Conservation (phyloP, 1,284 basidiomycete species). For the Malassezia equina region DNA sequence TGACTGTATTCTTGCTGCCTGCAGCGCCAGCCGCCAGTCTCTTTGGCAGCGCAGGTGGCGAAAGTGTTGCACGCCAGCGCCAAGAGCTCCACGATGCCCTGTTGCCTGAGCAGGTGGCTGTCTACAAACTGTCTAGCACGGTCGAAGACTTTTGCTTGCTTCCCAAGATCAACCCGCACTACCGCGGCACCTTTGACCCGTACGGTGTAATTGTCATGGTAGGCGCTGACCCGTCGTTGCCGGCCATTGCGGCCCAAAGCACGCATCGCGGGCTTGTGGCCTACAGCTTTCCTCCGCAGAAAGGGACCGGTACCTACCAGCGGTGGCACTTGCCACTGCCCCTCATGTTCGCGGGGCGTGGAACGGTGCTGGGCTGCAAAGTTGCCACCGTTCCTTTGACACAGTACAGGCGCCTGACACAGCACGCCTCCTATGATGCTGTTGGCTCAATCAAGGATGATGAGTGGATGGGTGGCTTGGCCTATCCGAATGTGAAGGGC, state of each 20-base stretch:
- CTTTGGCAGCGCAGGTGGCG: conserved; percentile 48
- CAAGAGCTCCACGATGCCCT: conserved; percentile 21
- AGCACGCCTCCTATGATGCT: not conserved
- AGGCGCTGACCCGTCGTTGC: conserved; percentile 29
- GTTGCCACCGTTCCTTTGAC: conserved; percentile 22
- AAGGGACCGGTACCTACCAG: not conserved
- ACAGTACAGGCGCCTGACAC: conserved; percentile 32
- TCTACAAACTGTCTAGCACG: conserved; percentile 52
- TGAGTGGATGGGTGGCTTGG: conserved; percentile 12
- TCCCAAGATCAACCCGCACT: conserved; percentile 64
- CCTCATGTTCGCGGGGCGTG: conserved; percentile 27
- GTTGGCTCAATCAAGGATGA: conserved; percentile 2
- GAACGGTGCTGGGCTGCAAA: conserved; percentile 32
- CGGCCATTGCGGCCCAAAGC: conserved; percentile 36
- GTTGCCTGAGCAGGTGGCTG: conserved; percentile 55
- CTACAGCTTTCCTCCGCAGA: conserved; percentile 34
- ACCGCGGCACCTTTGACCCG: conserved; percentile 62
- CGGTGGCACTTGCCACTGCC: conserved; percentile 32
- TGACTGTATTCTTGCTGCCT: conserved; percentile 64
- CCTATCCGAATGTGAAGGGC: conserved; percentile 4
- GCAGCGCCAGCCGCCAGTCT: conserved; percentile 55
- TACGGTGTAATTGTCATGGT: conserved; percentile 55
- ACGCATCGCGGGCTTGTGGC: conserved; percentile 32
- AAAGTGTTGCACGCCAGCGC: conserved; percentile 48
- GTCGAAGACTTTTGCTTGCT: conserved; percentile 66